Conservation (phyloP, 768 basidiomycete genomes). For the Coprinopsis cinerea region DNA sequence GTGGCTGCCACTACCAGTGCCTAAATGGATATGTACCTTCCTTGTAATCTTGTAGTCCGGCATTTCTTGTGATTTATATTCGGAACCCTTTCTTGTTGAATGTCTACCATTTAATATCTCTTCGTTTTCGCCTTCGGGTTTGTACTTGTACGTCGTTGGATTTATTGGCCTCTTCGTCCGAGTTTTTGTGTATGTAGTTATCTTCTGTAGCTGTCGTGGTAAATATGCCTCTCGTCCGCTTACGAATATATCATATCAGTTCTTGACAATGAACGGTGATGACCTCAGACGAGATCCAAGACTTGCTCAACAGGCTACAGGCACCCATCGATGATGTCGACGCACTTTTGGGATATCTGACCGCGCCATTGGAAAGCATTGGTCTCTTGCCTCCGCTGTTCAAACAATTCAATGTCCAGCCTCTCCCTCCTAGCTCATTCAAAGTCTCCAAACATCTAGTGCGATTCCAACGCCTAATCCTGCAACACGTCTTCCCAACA, state of each 20-base stretch:
- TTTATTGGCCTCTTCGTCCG: not conserved
- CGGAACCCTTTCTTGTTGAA: too few species aligned
- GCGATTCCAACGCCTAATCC: slow-evolving; percentile 55
- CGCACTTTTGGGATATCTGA: slow-evolving; percentile 50
- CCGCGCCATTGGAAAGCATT: slow-evolving; percentile 50
- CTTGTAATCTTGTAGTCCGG: not conserved
- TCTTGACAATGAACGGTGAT: not conserved
- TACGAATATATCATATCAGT: not conserved
- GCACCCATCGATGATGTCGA: slow-evolving; percentile 41
- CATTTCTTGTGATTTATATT: too few species aligned
- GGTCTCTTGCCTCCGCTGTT: slow-evolving; percentile 58
- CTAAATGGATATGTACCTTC: slow-evolving; percentile 41
- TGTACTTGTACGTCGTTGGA: slow-evolving; percentile 10
- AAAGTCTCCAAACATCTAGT: slow-evolving; percentile 39
- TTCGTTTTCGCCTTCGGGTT: not conserved
- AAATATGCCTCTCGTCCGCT: not conserved
- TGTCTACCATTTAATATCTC: not conserved
- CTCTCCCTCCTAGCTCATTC: slow-evolving; percentile 27
- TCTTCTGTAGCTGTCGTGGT: not conserved
- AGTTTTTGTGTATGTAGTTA: not conserved
- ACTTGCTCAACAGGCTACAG: slow-evolving; percentile 40
- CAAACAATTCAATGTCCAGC: slow-evolving; percentile 34
- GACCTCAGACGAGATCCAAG: slow-evolving; percentile 24
- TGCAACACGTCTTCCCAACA: slow-evolving; percentile 60
- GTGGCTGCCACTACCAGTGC: slow-evolving; percentile 29